These are phyloP conservation scores for Boletus rex-veris DNA, from an alignment of 768 basidiomycete species.

Conservation along the genomic window DNA sequence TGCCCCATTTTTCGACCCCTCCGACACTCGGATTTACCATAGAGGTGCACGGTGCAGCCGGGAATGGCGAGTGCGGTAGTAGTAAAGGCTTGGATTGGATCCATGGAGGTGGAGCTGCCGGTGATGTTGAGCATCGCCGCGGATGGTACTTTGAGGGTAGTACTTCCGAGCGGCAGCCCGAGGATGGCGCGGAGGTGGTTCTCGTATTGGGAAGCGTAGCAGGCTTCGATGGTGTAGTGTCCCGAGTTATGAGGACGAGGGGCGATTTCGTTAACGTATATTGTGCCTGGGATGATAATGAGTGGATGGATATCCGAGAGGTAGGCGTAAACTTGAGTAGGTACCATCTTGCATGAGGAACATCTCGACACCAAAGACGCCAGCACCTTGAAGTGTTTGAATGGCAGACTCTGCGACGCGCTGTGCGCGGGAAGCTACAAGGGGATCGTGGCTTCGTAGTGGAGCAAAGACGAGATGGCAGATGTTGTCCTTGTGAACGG, in stretches of 20 bases:
- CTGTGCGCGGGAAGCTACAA: slow-evolving; percentile 58
- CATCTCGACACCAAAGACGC: slow-evolving; percentile 98
- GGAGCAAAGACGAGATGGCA: slow-evolving; percentile 93
- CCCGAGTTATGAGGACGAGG: slow-evolving; percentile 98
- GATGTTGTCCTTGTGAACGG: slow-evolving; percentile 89
- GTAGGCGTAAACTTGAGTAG: background rate
- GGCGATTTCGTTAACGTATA: slow-evolving; percentile 95
- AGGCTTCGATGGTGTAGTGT: slow-evolving; percentile 98
- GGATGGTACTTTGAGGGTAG: slow-evolving; percentile 80
- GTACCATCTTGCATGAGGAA: slow-evolving; percentile 86
- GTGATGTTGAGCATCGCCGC: slow-evolving; percentile 94
- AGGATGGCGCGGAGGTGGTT: slow-evolving; percentile 96
- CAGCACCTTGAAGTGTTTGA: slow-evolving; percentile 76
- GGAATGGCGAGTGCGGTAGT: slow-evolving; percentile 62
- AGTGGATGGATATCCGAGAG: background rate
- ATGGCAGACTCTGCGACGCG: slow-evolving; percentile 78
- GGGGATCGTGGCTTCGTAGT: slow-evolving; percentile 56
- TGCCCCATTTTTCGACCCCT: slow-evolving; percentile 98
- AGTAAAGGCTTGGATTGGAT: slow-evolving; percentile 53
- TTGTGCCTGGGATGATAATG: slow-evolving; percentile 46
- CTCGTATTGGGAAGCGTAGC: slow-evolving; percentile 93
- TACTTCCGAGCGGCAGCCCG: slow-evolving; percentile 83
- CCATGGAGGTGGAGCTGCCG: slow-evolving; percentile 68
- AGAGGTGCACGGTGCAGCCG: slow-evolving; percentile 83
- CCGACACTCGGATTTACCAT: slow-evolving; percentile 89